Base-by-base conservation (phyloP, 176 grass and related monocot species). In the Areca catechu region DNA sequence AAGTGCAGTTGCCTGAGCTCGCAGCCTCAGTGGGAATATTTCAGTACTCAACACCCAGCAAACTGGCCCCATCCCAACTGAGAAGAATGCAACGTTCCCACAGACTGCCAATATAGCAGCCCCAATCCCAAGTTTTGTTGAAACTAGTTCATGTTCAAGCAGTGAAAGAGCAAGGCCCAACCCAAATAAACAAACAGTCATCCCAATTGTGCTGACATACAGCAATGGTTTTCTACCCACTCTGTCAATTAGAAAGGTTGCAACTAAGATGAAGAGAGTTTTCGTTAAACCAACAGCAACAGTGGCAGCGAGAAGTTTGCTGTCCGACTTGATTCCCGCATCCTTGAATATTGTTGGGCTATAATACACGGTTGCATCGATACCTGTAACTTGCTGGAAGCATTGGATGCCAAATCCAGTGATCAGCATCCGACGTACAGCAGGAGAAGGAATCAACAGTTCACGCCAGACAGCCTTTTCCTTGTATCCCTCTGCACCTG, bases 361-460 rank as follows among this genome's bases (percentile, higher is more conserved):
- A 63, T 88, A 88, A 75, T 88, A 88, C 5, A 88, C 85, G 3
- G 80, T 74, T 5, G 85, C 85, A 62, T 88, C 85, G 3, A 88
- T 88, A 17, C 79, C 85, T 0, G 75, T 83, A 54, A 88, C 76
- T 53, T 88, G 85, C 70, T 88, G 85, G 53, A 88, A 83, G 67
- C 79, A 88, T 48, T 83, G 79, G 50, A 83, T 83, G 5, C 79
- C 85, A 20, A 83, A 54, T 4, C 79, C 85, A 0, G 79, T 76
- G 28, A 88, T 57, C 7, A 89, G 61, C 86, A 87, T 88, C 58
- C 80, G 62, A 48, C 69, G 55, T 47, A 94, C 68, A 30, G 66
- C 61, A 10, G 79, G 76, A 5, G 80, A 81, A 17, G 83, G 89
- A 68, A 57, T 75, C n/a, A 74, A 34, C 4, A 94, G 71, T 74